A percentile compares a stretch with the other conserved stretches of the same genome.
phyloP scores from a whole-genome alignment of 257 asterid species.

The Nicotiana tomentosiformis region DNA sequence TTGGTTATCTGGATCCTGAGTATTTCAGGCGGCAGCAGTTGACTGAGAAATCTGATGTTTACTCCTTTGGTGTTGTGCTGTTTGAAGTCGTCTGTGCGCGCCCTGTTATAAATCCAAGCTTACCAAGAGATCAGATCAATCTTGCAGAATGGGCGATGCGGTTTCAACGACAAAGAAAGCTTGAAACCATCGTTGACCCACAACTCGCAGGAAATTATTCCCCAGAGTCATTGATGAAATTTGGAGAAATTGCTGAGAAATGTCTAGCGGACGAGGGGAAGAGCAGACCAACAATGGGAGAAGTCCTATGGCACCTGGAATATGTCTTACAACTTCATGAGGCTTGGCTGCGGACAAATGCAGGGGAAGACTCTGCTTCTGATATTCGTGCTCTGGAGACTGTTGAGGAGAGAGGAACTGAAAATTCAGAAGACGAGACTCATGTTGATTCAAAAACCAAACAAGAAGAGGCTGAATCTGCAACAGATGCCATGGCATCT shows the following conservation, averaged over 20 bases:
- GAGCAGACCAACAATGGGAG: slow-evolving; percentile 85
- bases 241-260: slow-evolving; percentile 78
- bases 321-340: slow-evolving; percentile 69
- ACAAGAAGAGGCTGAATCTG: slow-evolving; percentile 13
- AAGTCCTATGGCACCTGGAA: slow-evolving; percentile 79
- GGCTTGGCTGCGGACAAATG: slow-evolving; percentile 55
- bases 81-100: slow-evolving; percentile 70
- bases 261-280: slow-evolving; percentile 82
- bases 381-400: slow-evolving; percentile 10
- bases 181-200: slow-evolving; percentile 59
- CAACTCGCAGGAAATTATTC: slow-evolving; percentile 39
- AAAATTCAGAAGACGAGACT: slow-evolving; percentile 5
- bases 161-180: slow-evolving; percentile 52
- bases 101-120: slow-evolving; percentile 66
- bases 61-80: slow-evolving; percentile 83
- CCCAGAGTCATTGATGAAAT: slow-evolving; percentile 48
- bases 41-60: slow-evolving; percentile 84
- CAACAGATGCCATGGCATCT: slow-evolving; percentile 23
- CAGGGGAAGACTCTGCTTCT: slow-evolving; percentile 28
- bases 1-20: slow-evolving; percentile 83
- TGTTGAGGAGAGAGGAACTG: slow-evolving; percentile 28
- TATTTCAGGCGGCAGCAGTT: slow-evolving; percentile 77
- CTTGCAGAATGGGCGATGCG: slow-evolving; percentile 89
- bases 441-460: slow-evolving; percentile 8
- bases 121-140: slow-evolving; percentile 76